A percentile compares a stretch with the other conserved stretches of the same genome.
Evolutionary conservation across 2,329 filamentous ascomycete genomes (phyloP).

Genomic region (Fusarium camptoceras): DNA sequence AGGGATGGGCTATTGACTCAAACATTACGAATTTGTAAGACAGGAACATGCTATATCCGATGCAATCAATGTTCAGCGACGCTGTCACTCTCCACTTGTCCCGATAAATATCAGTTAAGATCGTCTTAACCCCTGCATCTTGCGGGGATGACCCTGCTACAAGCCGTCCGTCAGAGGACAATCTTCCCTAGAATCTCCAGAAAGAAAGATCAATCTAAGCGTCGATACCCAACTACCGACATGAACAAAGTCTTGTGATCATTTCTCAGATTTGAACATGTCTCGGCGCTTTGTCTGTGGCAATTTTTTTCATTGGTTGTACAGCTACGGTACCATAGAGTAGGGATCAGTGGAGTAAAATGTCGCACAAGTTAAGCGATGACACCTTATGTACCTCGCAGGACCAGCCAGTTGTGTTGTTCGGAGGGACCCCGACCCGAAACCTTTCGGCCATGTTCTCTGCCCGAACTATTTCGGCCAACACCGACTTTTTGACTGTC

Average conservation of each 20-base stretch:
- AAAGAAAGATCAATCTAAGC: not conserved
- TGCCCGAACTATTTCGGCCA: constrained; percentile 29
- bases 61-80: not conserved
- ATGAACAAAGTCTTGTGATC: not conserved
- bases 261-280: not conserved
- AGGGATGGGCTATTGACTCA: no score
- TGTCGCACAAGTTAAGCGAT: not conserved
- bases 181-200: no score
- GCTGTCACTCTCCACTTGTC: not conserved
- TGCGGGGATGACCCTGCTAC: not conserved
- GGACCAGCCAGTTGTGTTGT: not conserved
- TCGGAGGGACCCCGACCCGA: not conserved
- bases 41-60: not conserved
- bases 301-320: no score
- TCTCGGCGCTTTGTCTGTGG: not conserved
- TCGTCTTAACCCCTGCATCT: not conserved
- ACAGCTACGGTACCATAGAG: no score
- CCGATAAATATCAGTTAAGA: not conserved
- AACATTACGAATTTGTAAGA: no score
- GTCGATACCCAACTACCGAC: not conserved
- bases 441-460: constrained; percentile 24
- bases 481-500: constrained; percentile 24
- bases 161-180: not conserved
- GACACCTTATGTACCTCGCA: not conserved
- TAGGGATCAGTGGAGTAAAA: not conserved